These are phyloP conservation scores for Dactylellina leptospora DNA, from an alignment of 2,329 filamentous ascomycete genomes.

Conservation along the genomic window DNA sequence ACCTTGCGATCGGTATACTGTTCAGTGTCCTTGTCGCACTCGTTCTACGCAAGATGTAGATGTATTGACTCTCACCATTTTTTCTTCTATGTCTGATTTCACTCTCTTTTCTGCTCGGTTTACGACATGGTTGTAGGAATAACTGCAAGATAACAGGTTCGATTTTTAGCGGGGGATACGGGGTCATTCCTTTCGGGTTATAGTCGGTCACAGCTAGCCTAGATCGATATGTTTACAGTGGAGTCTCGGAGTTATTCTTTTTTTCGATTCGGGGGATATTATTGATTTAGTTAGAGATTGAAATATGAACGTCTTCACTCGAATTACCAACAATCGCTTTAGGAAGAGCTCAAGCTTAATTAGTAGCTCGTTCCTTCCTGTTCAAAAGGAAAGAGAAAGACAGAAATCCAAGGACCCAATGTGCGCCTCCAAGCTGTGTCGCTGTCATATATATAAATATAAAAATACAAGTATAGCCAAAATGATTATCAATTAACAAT, in stretches of 20 bases:
- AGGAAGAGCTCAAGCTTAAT: no score
- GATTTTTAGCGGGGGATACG: slow-evolving; percentile 7
- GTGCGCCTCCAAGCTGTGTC: slow-evolving; percentile 22
- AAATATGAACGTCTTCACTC: slow-evolving; percentile 16
- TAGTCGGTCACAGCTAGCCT: background rate
- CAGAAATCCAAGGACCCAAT: slow-evolving; percentile 10
- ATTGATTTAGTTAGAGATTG: background rate
- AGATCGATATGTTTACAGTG: slow-evolving; percentile 12
- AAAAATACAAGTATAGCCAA: slow-evolving; percentile 21
- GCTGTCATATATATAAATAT: slow-evolving; percentile 17
- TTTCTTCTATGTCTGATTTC: background rate
- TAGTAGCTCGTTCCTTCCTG: no score
- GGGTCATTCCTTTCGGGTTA: background rate
- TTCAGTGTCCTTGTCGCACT: slow-evolving; percentile 18
- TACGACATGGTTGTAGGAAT: slow-evolving; percentile 12
- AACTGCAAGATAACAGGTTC: background rate
- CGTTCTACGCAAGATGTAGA: slow-evolving; percentile 35
- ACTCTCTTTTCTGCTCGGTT: background rate
- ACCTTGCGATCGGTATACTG: slow-evolving; percentile 31
- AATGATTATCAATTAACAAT: slow-evolving; percentile 25
- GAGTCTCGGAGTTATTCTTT: slow-evolving; percentile 16
- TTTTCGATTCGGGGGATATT: background rate
- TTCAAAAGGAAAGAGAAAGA: slow-evolving; percentile 8
- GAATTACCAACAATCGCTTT: background rate
- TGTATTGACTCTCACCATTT: background rate